Evolutionary conservation across 2,329 filamentous ascomycete species (phyloP).

Genomic region (Claviceps paspali): DNA sequence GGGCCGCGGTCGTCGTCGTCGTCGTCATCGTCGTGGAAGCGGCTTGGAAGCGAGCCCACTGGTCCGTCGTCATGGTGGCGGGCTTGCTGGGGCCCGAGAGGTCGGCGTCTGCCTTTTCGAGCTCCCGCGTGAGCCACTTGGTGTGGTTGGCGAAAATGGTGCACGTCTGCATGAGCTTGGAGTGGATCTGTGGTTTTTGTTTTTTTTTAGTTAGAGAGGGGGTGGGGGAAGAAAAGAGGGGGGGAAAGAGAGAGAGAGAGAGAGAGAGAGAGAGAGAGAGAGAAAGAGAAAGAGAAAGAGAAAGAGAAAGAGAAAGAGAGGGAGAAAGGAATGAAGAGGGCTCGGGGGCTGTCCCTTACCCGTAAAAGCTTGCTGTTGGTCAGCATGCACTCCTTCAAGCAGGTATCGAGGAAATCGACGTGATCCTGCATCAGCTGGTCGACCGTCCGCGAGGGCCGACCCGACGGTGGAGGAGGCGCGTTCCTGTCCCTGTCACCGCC

Average conservation of each 20-base stretch:
- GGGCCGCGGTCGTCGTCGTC: too few species aligned
- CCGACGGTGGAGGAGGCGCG: too few species aligned
- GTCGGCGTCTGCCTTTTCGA: slow-evolving; percentile 72
- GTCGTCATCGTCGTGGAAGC: slow-evolving; percentile 16
- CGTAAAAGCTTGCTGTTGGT: slow-evolving; percentile 90
- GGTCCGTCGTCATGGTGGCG: slow-evolving; percentile 41
- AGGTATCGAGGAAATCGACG: slow-evolving; percentile 94
- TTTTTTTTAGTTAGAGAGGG: too few species aligned
- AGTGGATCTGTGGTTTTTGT: slow-evolving; percentile 43
- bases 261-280: neutral
- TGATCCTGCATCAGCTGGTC: slow-evolving; percentile 99
- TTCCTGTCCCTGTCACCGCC: too few species aligned
- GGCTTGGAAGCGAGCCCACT: slow-evolving; percentile 43
- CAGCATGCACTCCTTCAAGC: slow-evolving; percentile 96
- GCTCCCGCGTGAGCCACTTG: slow-evolving; percentile 67
- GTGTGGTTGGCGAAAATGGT: slow-evolving; percentile 88
- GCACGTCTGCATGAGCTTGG: slow-evolving; percentile 92
- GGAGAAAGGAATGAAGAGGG: neutral
- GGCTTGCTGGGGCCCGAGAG: slow-evolving; percentile 47
- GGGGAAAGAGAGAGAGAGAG: neutral
- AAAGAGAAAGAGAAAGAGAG: neutral
- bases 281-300: neutral
- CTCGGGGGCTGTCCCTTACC: slow-evolving; percentile 33
- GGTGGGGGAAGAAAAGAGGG: neutral
- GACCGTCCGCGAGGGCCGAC: slow-evolving; percentile 49